A percentile compares a stretch with the other conserved stretches of the same genome.
Evolutionary conservation across 768 basidiomycete genomes (phyloP).

Genomic region (Lactarius akahatsu): DNA sequence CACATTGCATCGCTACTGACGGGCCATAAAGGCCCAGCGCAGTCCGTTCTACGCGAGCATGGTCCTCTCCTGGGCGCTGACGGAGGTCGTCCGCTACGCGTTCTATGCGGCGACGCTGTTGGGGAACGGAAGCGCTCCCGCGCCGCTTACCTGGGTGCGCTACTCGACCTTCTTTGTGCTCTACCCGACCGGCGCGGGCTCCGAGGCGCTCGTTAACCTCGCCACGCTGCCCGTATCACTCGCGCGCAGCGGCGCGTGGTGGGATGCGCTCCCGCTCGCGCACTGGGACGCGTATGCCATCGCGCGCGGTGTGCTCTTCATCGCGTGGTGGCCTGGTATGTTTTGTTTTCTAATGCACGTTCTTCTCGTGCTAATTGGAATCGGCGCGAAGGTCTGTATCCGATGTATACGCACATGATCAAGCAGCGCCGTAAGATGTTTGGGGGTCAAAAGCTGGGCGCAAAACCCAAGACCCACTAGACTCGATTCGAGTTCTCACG

Average conservation of each 20-base stretch:
- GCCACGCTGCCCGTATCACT: conserved; percentile 61
- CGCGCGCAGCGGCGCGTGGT: conserved; percentile 33
- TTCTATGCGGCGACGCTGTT: conserved; percentile 78
- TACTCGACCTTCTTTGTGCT: conserved; percentile 93
- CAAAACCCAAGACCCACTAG: conserved; percentile 38
- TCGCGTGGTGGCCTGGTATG: conserved; percentile 88
- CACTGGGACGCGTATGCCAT: conserved; percentile 44
- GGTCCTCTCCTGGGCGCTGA: conserved; percentile 89
- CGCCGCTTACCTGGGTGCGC: conserved; percentile 62
- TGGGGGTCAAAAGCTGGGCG: conserved; percentile 40
- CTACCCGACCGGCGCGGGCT: conserved; percentile 91
- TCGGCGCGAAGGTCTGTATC: conserved; percentile 43
- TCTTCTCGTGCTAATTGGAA: neutral
- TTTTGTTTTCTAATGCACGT: conserved; percentile 21
- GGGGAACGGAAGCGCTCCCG: conserved; percentile 43
- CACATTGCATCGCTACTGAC: no score
- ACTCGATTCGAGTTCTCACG: neutral
- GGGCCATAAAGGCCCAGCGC: conserved; percentile 49
- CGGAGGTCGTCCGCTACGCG: conserved; percentile 88
- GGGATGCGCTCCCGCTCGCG: conserved; percentile 31
- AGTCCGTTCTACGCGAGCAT: conserved; percentile 86
- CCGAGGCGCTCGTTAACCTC: conserved; percentile 84
- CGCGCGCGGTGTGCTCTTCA: conserved; percentile 52
- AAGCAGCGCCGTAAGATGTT: conserved; percentile 55
- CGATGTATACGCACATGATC: conserved; percentile 62